Conservation (phyloP, 805 yeast species). For the Kockiozyma suomiensis region DNA sequence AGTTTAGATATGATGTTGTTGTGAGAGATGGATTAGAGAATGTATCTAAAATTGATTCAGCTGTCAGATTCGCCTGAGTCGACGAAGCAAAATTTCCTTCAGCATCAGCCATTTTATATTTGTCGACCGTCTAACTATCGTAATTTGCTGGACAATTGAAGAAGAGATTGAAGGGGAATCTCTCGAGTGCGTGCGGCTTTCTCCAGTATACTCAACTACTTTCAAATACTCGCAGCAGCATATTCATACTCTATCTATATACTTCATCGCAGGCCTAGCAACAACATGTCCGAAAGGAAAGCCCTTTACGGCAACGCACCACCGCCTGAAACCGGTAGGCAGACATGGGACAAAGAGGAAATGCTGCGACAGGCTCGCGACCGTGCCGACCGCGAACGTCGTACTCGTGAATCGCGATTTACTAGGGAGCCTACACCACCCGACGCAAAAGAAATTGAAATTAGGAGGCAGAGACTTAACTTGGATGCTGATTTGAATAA, state of each 20-base stretch:
- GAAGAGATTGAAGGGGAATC: no score
- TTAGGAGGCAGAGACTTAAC: constrained; percentile 38
- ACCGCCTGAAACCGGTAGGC: constrained; percentile 28
- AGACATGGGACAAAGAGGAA: constrained; percentile 33
- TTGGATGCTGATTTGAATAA: constrained; percentile 42
- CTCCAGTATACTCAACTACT: background rate
- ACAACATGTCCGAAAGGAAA: constrained; percentile 13
- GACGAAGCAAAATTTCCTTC: background rate
- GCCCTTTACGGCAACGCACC: constrained; percentile 26
- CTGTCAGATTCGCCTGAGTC: background rate
- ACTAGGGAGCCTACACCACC: constrained; percentile 33
- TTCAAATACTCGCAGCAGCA: background rate
- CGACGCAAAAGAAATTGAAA: constrained; percentile 36
- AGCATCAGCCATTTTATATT: background rate
- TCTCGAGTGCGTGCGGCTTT: constrained; percentile 4
- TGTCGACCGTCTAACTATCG: no score
- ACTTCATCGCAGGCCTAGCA: background rate
- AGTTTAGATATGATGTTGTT: constrained; percentile 25
- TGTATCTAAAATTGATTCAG: constrained; percentile 16
- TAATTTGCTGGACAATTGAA: background rate
- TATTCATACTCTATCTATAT: background rate
- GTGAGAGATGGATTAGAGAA: constrained; percentile 30
- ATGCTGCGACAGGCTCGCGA: constrained; percentile 28
- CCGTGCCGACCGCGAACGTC: constrained; percentile 26
- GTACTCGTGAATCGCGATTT: constrained; percentile 22